phyloP scores from a whole-genome alignment of 192 early-diverging fungal species.

The Coemansia biformis region DNA sequence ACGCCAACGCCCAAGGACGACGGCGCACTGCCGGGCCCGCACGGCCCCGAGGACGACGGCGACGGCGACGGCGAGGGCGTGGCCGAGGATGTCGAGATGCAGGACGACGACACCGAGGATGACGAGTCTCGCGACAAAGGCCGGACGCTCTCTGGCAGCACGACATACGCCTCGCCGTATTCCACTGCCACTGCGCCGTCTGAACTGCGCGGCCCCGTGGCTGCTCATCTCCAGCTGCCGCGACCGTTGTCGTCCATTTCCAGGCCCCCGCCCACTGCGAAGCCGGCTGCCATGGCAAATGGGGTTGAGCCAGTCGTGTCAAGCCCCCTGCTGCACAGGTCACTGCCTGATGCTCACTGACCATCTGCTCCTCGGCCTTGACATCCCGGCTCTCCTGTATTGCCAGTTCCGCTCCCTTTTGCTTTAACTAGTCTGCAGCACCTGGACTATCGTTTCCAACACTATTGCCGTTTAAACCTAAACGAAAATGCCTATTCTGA shows the following conservation, averaged over 20 bases:
- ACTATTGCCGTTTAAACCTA: too few relatives aligned
- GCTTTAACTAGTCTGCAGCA: too few relatives aligned
- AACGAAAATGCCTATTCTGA: too few relatives aligned
- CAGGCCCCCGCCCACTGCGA: conserved; percentile 9
- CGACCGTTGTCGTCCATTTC: background rate
- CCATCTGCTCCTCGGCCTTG: too few relatives aligned
- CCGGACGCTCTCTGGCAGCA: background rate
- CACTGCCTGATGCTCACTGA: background rate
- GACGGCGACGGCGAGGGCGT: conserved; percentile 39
- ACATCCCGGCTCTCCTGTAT: too few relatives aligned
- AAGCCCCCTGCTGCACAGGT: background rate
- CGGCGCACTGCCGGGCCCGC: background rate
- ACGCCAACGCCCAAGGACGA: conserved; percentile 30
- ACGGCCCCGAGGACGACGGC: conserved; percentile 5
- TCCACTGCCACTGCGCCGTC: background rate
- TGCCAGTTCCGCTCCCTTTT: too few relatives aligned
- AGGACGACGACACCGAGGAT: conserved; percentile 36
- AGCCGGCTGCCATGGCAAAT: conserved; percentile 6
- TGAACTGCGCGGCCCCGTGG: background rate
- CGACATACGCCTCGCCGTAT: background rate
- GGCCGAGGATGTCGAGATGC: conserved; percentile 48
- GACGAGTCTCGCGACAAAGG: background rate
- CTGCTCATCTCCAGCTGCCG: conserved; percentile 13
- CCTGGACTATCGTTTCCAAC: too few relatives aligned
- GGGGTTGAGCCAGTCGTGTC: background rate